Evolutionary conservation across 768 basidiomycete genomes (phyloP).

Genomic region (Tulasnella sp.): DNA sequence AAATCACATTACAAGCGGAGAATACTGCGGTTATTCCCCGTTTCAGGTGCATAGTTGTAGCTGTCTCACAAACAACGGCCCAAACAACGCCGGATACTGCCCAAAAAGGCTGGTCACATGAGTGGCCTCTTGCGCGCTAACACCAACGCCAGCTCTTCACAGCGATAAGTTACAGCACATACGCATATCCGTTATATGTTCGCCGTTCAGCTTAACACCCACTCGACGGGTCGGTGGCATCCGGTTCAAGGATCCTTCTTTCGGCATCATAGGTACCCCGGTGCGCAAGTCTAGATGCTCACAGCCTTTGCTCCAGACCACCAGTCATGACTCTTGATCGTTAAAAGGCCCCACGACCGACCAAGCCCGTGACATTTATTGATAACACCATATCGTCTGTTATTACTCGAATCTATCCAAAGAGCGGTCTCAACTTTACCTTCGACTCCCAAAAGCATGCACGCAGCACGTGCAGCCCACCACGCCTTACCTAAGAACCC

Average conservation of each 20-base stretch:
- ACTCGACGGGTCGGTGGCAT: neutral
- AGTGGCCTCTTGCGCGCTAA: too few species aligned
- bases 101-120: too few species aligned
- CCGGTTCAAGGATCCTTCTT: neutral
- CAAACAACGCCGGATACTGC: too few species aligned
- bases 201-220: neutral
- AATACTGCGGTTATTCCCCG: too few species aligned
- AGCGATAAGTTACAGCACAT: too few species aligned
- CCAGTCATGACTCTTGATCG: neutral
- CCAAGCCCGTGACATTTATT: neutral
- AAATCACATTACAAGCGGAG: too few species aligned
- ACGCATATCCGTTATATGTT: neutral
- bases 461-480: neutral
- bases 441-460: neutral
- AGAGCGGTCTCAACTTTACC: neutral
- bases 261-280: neutral
- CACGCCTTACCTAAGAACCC: conserved; percentile 6
- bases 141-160: too few species aligned
- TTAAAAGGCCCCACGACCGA: neutral
- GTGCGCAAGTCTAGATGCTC: neutral
- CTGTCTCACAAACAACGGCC: too few species aligned
- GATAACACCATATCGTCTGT: neutral
- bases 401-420: neutral
- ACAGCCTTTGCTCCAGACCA: neutral
- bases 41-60: too few species aligned